phyloP scores from a whole-genome alignment of 78 protist species.

The Cyanophora paradoxa region DNA sequence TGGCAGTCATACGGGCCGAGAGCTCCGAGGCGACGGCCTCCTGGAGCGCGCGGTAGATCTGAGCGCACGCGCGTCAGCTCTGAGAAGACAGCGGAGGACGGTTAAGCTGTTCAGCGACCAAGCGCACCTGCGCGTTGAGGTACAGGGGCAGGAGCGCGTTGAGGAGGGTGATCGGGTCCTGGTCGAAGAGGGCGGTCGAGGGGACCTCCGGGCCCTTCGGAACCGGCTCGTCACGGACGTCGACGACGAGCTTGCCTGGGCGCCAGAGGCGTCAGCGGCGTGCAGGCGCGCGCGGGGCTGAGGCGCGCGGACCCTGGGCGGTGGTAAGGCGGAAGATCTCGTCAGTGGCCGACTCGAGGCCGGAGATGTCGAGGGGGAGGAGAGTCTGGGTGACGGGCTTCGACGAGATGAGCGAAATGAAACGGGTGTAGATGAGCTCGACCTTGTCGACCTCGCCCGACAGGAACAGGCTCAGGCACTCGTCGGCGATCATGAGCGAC shows the following conservation, averaged over 20 bases:
- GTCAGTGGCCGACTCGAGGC: slow-evolving; percentile 35
- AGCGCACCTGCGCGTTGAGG: slow-evolving; percentile 28
- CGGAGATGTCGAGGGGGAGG: slow-evolving; percentile 29
- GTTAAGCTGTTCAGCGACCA: too few species aligned
- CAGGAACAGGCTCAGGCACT: neutral
- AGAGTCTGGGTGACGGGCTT: slow-evolving; percentile 31
- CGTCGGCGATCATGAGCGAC: neutral
- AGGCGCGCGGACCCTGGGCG: neutral
- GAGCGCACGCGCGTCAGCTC: too few species aligned
- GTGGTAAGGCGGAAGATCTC: slow-evolving; percentile 44
- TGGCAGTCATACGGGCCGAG: slow-evolving; percentile 26
- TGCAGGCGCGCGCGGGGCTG: neutral
- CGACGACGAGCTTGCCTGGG: neutral
- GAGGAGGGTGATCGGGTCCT: slow-evolving; percentile 9
- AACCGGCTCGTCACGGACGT: neutral
- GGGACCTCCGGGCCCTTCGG: neutral
- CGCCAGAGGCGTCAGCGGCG: neutral
- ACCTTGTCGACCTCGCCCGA: slow-evolving; percentile 36
- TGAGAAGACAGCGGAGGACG: too few species aligned
- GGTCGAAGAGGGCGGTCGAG: slow-evolving; percentile 32
- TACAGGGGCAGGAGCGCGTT: slow-evolving; percentile 42
- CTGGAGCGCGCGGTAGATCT: slow-evolving; percentile 28
- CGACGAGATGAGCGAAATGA: slow-evolving; percentile 35
- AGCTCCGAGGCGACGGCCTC: slow-evolving; percentile 54
- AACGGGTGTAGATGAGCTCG: slow-evolving; percentile 39